phyloP scores from a whole-genome alignment of 495 filamentous ascomycete genomes.

The Xylaria nigripes region DNA sequence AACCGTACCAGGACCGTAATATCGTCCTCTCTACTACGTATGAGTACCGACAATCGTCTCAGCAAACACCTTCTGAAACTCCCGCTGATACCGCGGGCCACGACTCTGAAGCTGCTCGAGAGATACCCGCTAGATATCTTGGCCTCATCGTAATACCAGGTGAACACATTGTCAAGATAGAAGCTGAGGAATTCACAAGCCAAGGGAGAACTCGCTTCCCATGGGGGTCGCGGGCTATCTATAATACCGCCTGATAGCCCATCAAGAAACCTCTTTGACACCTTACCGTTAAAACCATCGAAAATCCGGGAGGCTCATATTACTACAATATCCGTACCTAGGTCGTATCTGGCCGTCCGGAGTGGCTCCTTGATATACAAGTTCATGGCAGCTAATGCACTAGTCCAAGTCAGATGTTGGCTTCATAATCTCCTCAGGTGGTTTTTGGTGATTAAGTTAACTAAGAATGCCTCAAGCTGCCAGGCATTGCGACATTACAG shows the following conservation, averaged over 20 bases:
- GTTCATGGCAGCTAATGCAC: background rate
- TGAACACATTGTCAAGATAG: conserved; percentile 74
- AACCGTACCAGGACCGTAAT: conserved; percentile 48
- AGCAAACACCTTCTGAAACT: conserved; percentile 41
- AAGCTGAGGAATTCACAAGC: conserved; percentile 64
- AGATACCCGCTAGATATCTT: conserved; percentile 77
- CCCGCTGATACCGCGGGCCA: conserved; percentile 30
- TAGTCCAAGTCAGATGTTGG: background rate
- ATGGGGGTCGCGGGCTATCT: conserved; percentile 14
- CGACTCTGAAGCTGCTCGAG: conserved; percentile 38
- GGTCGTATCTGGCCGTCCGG: background rate
- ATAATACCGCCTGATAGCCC: conserved; percentile 3
- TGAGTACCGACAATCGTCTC: conserved; percentile 73
- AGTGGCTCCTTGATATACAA: background rate
- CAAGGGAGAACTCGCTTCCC: conserved; percentile 30
- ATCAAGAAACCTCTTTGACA: no score
- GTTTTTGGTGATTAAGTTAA: background rate
- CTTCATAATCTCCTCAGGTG: background rate
- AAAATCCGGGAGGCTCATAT: background rate
- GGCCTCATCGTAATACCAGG: conserved; percentile 89
- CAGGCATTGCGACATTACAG: background rate
- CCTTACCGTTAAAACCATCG: background rate
- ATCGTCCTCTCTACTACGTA: conserved; percentile 75
- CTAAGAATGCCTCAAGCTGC: background rate
- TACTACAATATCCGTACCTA: background rate